These are phyloP conservation scores for Monosporascus cannonballus DNA, from an alignment of 2,329 filamentous ascomycete species.

Conservation along the genomic window DNA sequence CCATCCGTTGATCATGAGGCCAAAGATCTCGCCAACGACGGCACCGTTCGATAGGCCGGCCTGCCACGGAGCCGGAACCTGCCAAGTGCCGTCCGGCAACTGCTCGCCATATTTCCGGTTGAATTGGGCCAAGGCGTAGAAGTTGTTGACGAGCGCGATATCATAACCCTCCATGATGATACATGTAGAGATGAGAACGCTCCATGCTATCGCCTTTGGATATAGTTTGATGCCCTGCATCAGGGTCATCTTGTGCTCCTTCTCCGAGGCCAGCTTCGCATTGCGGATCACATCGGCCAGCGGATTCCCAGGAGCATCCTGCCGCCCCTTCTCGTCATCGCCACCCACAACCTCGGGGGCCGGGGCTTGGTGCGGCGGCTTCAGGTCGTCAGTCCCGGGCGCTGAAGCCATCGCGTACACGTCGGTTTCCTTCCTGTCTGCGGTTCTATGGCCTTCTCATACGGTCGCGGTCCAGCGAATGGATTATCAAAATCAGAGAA, in stretches of 20 bases:
- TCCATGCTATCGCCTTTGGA: conserved; percentile 81
- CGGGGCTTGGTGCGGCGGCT: not conserved
- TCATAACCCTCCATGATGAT: conserved; percentile 93
- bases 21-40: conserved; percentile 55
- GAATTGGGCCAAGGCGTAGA: conserved; percentile 58
- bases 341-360: conserved; percentile 8
- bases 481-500: too few species aligned
- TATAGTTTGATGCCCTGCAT: conserved; percentile 74
- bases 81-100: conserved; percentile 38
- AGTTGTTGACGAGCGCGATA: conserved; percentile 73
- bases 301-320: conserved; percentile 14
- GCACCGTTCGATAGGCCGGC: conserved; percentile 51
- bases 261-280: conserved; percentile 47
- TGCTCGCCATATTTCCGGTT: conserved; percentile 50
- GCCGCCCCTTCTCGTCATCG: conserved; percentile 8
- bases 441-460: too few species aligned
- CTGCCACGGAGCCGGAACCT: conserved; percentile 58
- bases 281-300: conserved; percentile 34
- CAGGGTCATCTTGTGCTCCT: conserved; percentile 66
- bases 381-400: too few species aligned
- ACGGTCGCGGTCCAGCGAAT: too few species aligned
- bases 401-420: too few species aligned
- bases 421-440: too few species aligned
- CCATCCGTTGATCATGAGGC: conserved; percentile 59
- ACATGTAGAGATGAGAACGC: conserved; percentile 79